Percentiles rank a stretch among this genome's conserved stretches.
phyloP scores from a whole-genome alignment of 306 rosid genomes.

The Medicago ruthenica region DNA sequence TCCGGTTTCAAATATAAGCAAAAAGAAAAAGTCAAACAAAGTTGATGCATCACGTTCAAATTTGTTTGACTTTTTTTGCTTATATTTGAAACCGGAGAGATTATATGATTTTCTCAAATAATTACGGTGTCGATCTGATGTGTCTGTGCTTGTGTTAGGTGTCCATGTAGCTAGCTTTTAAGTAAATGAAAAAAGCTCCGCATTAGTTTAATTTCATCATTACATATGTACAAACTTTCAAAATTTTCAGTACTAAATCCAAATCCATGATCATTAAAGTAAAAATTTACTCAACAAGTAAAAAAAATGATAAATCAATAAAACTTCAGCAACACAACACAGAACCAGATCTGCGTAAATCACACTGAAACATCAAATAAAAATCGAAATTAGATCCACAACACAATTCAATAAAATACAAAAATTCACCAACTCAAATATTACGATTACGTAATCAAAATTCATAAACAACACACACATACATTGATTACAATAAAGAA shows the following conservation, averaged over 20 bases:
- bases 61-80: no score
- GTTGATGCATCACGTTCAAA: no score
- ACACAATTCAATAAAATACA: not conserved
- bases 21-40: no score
- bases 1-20: no score
- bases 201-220: not conserved
- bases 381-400: slow-evolving; percentile 33
- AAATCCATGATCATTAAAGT: slow-evolving; percentile 33
- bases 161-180: no score
- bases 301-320: slow-evolving; percentile 10
- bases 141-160: no score
- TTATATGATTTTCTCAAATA: no score
- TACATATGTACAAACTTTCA: not conserved
- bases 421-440: not conserved
- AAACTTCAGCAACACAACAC: slow-evolving; percentile 8
- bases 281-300: slow-evolving; percentile 1
- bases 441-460: slow-evolving; percentile 24
- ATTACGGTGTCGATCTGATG: no score
- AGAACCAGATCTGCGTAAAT: slow-evolving; percentile 52
- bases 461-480: not conserved
- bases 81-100: no score
- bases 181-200: not conserved
- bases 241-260: slow-evolving; percentile 12
- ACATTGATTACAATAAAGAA: not conserved
- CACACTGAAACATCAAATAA: not conserved